phyloP scores from a whole-genome alignment of 2,329 filamentous ascomycete species.

The Claviceps lovelessii region DNA sequence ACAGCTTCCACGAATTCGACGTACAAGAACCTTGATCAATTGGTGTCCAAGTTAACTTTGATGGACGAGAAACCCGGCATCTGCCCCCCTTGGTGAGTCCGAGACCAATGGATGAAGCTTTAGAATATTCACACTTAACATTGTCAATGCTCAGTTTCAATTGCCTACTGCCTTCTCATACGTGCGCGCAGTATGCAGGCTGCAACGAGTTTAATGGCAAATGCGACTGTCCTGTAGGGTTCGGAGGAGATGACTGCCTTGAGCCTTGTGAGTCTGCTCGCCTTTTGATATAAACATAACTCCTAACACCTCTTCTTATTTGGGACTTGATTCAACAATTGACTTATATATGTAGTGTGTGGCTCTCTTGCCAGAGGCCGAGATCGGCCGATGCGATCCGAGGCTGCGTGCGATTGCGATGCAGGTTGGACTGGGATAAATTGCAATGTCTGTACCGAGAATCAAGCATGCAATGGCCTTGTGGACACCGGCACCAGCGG shows the following conservation, averaged over 20 bases:
- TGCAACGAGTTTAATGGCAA: conserved; percentile 87
- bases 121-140: conserved; percentile 14
- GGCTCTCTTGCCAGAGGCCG: conserved; percentile 72
- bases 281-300: background rate
- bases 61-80: conserved; percentile 60
- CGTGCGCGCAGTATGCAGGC: conserved; percentile 76
- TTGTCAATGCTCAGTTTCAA: conserved; percentile 57
- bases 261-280: conserved; percentile 46
- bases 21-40: conserved; percentile 45
- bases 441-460: conserved; percentile 83
- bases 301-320: background rate
- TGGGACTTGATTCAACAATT: background rate
- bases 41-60: conserved; percentile 52
- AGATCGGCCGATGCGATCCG: conserved; percentile 61
- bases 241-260: conserved; percentile 87
- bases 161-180: conserved; percentile 85
- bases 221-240: conserved; percentile 83
- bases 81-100: conserved; percentile 59
- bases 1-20: conserved; percentile 35
- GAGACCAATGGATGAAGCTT: background rate
- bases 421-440: conserved; percentile 95
- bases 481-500: conserved; percentile 73
- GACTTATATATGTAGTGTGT: conserved; percentile 42
- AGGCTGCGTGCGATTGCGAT: conserved; percentile 65
- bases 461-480: conserved; percentile 73